Percentiles rank a stretch among this genome's conserved stretches.
These are phyloP conservation scores for Leptoxyphium fumago DNA, from an alignment of 2,329 filamentous ascomycete genomes.

Conservation along the genomic window DNA sequence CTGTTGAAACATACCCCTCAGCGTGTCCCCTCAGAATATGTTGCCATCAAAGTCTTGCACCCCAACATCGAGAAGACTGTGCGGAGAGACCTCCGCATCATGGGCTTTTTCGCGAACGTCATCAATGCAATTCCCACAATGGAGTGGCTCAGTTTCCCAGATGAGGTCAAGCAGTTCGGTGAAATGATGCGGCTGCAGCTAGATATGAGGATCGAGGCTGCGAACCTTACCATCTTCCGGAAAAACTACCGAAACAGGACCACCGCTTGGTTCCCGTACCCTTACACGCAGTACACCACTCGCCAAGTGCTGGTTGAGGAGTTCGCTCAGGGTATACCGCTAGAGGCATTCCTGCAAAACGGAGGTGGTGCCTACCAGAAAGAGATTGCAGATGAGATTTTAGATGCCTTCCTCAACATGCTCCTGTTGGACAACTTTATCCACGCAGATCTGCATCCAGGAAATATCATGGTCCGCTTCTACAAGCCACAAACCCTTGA, in stretches of 20 bases:
- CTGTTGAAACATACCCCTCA: slow-evolving; percentile 76
- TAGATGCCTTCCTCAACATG: slow-evolving; percentile 95
- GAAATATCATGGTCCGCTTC: slow-evolving; percentile 99
- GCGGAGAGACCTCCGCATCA: slow-evolving; percentile 80
- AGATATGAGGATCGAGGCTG: slow-evolving; percentile 84
- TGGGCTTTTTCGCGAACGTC: slow-evolving; percentile 74
- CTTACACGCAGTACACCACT: slow-evolving; percentile 84
- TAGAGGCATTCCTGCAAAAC: slow-evolving; percentile 79
- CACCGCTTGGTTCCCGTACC: slow-evolving; percentile 94
- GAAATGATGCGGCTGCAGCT: slow-evolving; percentile 99
- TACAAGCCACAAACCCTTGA: slow-evolving; percentile 67
- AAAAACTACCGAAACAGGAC: slow-evolving; percentile 78
- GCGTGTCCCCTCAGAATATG: slow-evolving; percentile 76
- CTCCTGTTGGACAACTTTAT: slow-evolving; percentile 94
- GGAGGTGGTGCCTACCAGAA: slow-evolving; percentile 86
- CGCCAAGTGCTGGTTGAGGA: slow-evolving; percentile 88
- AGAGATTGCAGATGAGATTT: slow-evolving; percentile 85
- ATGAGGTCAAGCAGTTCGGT: slow-evolving; percentile 86
- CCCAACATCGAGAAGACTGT: slow-evolving; percentile 82
- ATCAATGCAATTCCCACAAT: slow-evolving; percentile 86
- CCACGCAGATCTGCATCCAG: slow-evolving; percentile 88
- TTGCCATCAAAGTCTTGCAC: slow-evolving; percentile 91
- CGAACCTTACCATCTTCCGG: slow-evolving; percentile 77
- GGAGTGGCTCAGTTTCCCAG: slow-evolving; percentile 90
- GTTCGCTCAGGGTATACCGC: slow-evolving; percentile 84